Evolutionary conservation across 2,329 filamentous ascomycete genomes (phyloP).

Genomic region (Neurospora crassa): DNA sequence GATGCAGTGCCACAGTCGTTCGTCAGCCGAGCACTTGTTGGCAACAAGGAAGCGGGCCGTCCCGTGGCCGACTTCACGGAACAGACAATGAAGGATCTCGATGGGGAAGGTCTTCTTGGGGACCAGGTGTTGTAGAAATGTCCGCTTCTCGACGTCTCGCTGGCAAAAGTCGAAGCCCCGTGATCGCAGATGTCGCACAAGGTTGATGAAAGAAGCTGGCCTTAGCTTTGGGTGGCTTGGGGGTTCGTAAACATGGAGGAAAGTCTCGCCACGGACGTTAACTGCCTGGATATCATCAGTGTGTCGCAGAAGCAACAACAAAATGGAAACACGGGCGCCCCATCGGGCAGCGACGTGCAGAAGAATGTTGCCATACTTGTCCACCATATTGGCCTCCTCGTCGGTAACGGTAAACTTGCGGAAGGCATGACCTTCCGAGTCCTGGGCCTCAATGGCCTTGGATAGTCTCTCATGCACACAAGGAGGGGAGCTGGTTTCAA

Average conservation of each 20-base stretch:
- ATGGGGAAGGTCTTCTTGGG: conserved; percentile 17
- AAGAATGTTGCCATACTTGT: conserved; percentile 19
- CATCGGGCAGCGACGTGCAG: conserved; percentile 19
- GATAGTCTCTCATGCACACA: conserved; percentile 18
- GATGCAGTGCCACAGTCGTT: conserved; percentile 18
- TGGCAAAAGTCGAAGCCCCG: conserved; percentile 19
- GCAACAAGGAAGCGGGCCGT: conserved; percentile 18
- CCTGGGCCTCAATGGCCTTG: conserved; percentile 16
- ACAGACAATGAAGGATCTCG: conserved; percentile 17
- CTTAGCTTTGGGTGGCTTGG: conserved; percentile 14
- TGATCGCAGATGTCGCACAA: conserved; percentile 16
- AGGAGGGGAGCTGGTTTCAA: conserved; percentile 4
- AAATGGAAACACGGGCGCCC: conserved; percentile 18
- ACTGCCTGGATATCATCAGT: conserved; percentile 16
- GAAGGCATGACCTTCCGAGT: conserved; percentile 14
- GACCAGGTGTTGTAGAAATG: conserved; percentile 17
- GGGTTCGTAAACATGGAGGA: conserved; percentile 19
- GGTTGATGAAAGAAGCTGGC: conserved; percentile 18
- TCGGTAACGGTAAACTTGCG: conserved; percentile 16
- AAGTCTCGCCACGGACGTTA: conserved; percentile 19
- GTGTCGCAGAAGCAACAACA: conserved; percentile 16
- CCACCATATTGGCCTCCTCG: conserved; percentile 17
- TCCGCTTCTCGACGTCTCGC: conserved; percentile 17
- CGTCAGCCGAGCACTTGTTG: conserved; percentile 15
- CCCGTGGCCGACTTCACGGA: conserved; percentile 17